Base-by-base conservation (phyloP, 208 protist genomes). In the Trypanosoma mega region DNA sequence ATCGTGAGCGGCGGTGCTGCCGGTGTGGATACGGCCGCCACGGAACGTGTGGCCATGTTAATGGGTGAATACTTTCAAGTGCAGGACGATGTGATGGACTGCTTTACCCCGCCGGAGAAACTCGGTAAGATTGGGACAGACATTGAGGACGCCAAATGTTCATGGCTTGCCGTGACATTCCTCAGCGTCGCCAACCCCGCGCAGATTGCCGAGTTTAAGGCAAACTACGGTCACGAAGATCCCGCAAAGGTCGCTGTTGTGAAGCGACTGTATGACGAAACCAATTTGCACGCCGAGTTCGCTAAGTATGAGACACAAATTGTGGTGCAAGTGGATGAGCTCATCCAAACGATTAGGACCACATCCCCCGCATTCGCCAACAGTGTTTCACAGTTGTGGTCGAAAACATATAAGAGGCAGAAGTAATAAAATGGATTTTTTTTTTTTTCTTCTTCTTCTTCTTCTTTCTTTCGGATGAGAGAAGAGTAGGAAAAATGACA, bases 1-100 rank as follows among this genome's bases (percentile, higher is more conserved):
- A 56, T 98, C 64, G 82, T 98, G 43, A 85, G 74, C 43, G 86
- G 80, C 37, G 81, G 84, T 27, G 31, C 46, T 1, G 59, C 79
- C 16, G 63, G 78, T 23, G 86, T 90, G 44, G 76, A 87, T 29
- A 82, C 84, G 62, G 54, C 60, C 20, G 29, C 63, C 4, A 76
- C 90, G n/a, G 63, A 94, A 47, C 63, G 90, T 37, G 85, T 98
- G 33, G 72, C 95, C 8, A 69, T 98, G 55, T 51, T 93, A 26
- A 98, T 99, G 92, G 97, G 97, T 48, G 90, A 98, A 70, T 98
- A 97, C 71, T 99, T 99, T 68, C 98, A 99, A 77, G 84, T 97
- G 34, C 97, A 98, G 82, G 98, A 99, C 68, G 98, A 99, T 73
- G 97, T 96, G 54, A 94, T 99, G 74, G 98, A 99, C 79, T 97